phyloP scores from a whole-genome alignment of 2,329 filamentous ascomycete species.

The Fusarium poae region DNA sequence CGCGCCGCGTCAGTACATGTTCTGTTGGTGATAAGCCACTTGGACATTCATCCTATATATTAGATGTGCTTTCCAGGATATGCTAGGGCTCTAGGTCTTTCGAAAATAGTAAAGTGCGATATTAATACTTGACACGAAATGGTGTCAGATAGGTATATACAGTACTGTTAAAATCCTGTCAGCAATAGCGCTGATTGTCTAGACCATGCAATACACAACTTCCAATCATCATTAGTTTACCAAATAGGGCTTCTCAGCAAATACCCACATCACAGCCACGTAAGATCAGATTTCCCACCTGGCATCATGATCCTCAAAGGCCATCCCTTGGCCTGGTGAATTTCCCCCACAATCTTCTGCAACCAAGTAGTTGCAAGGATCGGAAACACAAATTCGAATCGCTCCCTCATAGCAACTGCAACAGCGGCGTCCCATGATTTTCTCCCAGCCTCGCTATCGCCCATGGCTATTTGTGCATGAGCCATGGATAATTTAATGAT shows the following conservation, averaged over 20 bases:
- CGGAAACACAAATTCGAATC: slow-evolving; percentile 52
- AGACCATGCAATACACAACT: neutral
- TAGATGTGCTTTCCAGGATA: neutral
- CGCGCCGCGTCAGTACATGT: neutral
- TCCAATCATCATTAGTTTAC: neutral
- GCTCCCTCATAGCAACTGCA: slow-evolving; percentile 44
- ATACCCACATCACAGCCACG: slow-evolving; percentile 20
- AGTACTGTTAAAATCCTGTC: neutral
- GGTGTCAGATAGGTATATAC: neutral
- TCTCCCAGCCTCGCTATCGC: slow-evolving; percentile 25
- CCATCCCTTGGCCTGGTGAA: slow-evolving; percentile 48
- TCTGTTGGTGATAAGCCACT: neutral
- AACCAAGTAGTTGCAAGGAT: slow-evolving; percentile 51
- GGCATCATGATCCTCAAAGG: slow-evolving; percentile 53
- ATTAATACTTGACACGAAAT: neutral
- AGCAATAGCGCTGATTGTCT: neutral
- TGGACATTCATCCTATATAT: neutral
- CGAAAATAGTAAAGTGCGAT: neutral
- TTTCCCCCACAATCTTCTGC: slow-evolving; percentile 43
- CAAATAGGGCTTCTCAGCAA: neutral
- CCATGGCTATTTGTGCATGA: slow-evolving; percentile 46
- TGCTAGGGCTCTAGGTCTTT: neutral
- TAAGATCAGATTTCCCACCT: slow-evolving; percentile 46
- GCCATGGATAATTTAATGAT: slow-evolving; percentile 50
- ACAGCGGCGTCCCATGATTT: slow-evolving; percentile 47